These are phyloP conservation scores for Chondrostereum purpureum DNA, from an alignment of 1,284 basidiomycete genomes.

Conservation along the genomic window DNA sequence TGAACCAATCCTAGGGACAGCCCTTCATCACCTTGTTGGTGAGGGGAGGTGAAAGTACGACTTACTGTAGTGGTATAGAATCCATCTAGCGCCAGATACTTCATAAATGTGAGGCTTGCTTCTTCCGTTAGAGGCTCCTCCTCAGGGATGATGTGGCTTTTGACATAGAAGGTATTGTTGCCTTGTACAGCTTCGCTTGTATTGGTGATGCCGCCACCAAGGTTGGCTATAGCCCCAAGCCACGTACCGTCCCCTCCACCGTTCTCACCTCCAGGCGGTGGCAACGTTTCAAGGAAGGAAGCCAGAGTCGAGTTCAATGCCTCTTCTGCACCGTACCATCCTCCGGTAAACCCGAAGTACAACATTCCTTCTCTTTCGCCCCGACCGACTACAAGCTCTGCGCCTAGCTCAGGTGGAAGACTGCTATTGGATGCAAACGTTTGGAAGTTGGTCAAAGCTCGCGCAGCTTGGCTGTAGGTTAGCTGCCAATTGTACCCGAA, in stretches of 20 bases:
- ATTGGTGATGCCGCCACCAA: conserved; percentile 6
- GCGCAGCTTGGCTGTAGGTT: conserved; percentile 9
- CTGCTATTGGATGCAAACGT: conserved; percentile 10
- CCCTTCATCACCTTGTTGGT: too few relatives aligned
- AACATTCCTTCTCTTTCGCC: conserved; percentile 7
- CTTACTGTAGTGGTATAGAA: conserved; percentile 1
- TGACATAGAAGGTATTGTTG: conserved; percentile 22
- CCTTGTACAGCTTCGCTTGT: conserved; percentile 1
- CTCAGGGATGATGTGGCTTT: conserved; percentile 13
- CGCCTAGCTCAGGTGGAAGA: conserved; percentile 12
- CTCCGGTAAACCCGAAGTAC: conserved; percentile 8
- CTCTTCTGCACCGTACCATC: conserved; percentile 7
- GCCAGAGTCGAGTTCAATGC: conserved; percentile 2
- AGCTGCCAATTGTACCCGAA: conserved; percentile 15
- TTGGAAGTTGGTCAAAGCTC: conserved; percentile 16
- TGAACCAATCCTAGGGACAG: conserved; percentile 19
- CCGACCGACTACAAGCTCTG: conserved; percentile 7
- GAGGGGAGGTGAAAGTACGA: not conserved
- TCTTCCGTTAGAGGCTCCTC: conserved; percentile 1
- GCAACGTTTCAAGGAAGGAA: conserved; percentile 4
- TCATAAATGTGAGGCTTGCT: conserved; percentile 9
- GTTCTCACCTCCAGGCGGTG: not conserved
- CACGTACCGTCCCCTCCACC: conserved; percentile 6
- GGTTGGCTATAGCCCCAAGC: not conserved
- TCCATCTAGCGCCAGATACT: conserved; percentile 10